phyloP scores from a whole-genome alignment of 805 yeast species.

The Saturnispora silvae region DNA sequence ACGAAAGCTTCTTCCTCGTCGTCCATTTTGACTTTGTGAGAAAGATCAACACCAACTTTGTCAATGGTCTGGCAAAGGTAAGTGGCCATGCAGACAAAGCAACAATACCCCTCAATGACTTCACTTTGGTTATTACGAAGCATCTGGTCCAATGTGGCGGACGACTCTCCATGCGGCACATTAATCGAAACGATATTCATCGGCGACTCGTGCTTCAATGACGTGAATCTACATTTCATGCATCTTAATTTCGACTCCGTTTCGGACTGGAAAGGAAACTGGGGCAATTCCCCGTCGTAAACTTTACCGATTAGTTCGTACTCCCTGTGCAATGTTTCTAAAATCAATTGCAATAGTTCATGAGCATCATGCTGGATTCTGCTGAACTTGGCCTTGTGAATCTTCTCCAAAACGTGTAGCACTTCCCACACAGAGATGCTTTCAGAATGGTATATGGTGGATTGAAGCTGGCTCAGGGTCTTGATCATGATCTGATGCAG shows the following conservation, averaged over 20 bases:
- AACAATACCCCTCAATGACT: constrained; percentile 69
- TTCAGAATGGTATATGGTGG: constrained; percentile 41
- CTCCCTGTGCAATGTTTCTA: constrained; percentile 72
- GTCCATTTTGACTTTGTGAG: constrained; percentile 5
- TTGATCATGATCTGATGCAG: constrained; percentile 49
- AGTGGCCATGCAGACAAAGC: constrained; percentile 55
- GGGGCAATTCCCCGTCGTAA: constrained; percentile 53
- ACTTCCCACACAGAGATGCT: constrained; percentile 72
- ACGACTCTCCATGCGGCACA: constrained; percentile 46
- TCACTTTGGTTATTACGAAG: constrained; percentile 50
- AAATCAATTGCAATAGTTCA: constrained; percentile 70
- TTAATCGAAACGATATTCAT: constrained; percentile 65
- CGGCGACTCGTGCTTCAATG: constrained; percentile 47
- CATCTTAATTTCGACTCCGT: constrained; percentile 62
- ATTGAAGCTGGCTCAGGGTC: constrained; percentile 48
- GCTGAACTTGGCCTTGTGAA: constrained; percentile 65
- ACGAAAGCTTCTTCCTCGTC: constrained; percentile 27
- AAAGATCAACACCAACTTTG: background rate
- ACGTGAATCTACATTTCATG: constrained; percentile 48
- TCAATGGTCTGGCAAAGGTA: constrained; percentile 18
- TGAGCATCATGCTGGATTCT: constrained; percentile 91
- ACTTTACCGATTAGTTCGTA: constrained; percentile 24
- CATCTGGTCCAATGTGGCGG: constrained; percentile 36
- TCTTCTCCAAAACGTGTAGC: constrained; percentile 57
- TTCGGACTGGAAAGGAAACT: constrained; percentile 65